Conservation (phyloP, 192 early-diverging fungal species). For the Backusella parvicylindrica region DNA sequence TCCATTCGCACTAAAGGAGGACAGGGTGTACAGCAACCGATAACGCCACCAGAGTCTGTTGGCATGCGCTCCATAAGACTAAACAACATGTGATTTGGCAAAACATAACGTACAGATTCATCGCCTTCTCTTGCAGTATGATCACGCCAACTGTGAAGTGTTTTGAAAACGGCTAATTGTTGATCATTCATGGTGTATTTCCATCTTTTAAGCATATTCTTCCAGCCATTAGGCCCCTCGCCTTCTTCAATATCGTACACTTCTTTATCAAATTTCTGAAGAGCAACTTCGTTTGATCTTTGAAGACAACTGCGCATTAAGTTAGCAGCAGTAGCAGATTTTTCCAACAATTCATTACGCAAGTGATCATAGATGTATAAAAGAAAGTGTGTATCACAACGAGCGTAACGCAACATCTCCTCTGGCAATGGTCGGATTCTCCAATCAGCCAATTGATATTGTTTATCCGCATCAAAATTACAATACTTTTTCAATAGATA, state of each 20-base stretch:
- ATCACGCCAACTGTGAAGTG: conserved; percentile 92
- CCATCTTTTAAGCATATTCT: conserved; percentile 61
- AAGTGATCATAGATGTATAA: conserved; percentile 93
- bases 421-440: conserved; percentile 87
- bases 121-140: conserved; percentile 88
- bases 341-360: conserved; percentile 74
- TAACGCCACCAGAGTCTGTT: conserved; percentile 55
- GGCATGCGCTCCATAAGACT: conserved; percentile 73
- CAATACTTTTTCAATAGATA: conserved; percentile 80
- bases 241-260: conserved; percentile 81
- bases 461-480: conserved; percentile 81
- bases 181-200: conserved; percentile 46
- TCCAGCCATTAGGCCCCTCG: conserved; percentile 78
- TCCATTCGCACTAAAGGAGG: conserved; percentile 87
- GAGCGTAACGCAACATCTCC: conserved; percentile 93
- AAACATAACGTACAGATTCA: conserved; percentile 82
- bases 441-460: conserved; percentile 97
- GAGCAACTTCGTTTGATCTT: conserved; percentile 65
- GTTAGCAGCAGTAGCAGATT: conserved; percentile 62
- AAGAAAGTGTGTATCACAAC: conserved; percentile 94
- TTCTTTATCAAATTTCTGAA: conserved; percentile 77
- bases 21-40: conserved; percentile 73
- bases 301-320: conserved; percentile 59
- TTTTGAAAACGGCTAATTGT: conserved; percentile 79
- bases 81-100: conserved; percentile 90